Base-by-base conservation (phyloP, 139 green algal species). In the Coelastrella sp. region DNA sequence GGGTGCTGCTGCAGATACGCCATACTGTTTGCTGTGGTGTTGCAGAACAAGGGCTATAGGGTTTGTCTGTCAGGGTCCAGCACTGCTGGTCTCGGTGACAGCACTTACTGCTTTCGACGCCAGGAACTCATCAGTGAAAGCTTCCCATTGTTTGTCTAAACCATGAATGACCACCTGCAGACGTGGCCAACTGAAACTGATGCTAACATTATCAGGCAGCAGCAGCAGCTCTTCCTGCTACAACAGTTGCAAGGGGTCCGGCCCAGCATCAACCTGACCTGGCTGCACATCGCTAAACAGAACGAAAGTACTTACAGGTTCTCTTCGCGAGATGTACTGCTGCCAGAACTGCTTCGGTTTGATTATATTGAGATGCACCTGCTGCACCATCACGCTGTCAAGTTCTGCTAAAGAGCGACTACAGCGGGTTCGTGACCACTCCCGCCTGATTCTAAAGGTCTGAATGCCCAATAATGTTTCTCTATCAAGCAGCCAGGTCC, bases 131-230 rank as follows among this genome's bases (percentile, higher is more conserved):
- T 90, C 77, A 32, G 76, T 90, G 16, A 86, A 80, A 5, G 7
- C 22, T 4, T 10, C 54, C 64, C 64, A 90, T 13, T 59, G 7
- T 16, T 73, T 80, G 23, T 79, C 47, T 7, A 81, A 7, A 8
- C 87, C 87, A 2, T 73, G 16, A 16, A 87, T 82, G 11, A 90
- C 61, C 5, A 86, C 86, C 86, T 90, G 64, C n/a, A 32, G 20
- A 5, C 8, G 78, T 56, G n/a, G n/a, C n/a, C n/a, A n/a, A n/a
- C n/a, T n/a, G n/a, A n/a, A n/a, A n/a, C n/a, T n/a, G n/a, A n/a
- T n/a, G n/a, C 71, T 32, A 47, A 47, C n/a, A 77, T 13, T 47
- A 8, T 23, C 10, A 7, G n/a, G 14, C 11, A 17, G 11, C 14
- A 22, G 8, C 11, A 77, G 71, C 11, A 47, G 71, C n/a, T n/a